Evolutionary conservation across 139 green algal species (phyloP), one percentile per base, ranked within the genome.

Genomic region (Picochlorum sp.): DNA sequence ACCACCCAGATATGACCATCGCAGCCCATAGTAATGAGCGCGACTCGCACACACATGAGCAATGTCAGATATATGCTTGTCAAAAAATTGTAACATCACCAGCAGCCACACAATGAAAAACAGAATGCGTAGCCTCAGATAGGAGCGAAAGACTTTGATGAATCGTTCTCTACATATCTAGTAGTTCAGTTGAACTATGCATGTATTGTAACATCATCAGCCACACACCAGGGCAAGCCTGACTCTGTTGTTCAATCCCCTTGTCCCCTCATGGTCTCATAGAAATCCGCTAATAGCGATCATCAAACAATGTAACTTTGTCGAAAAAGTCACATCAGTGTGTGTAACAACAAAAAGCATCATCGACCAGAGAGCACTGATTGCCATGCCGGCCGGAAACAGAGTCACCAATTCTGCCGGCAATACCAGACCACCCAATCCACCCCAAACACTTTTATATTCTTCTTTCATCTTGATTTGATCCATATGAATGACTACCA

Each of bases 41-140:
- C 34, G 34, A 21, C n/a, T 21, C 16, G 47, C 47, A 21, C 16
- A 59, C 14, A 26, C 7, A 32, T 13, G n/a, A 59, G 26, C n/a
- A 32, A 41, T 59, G n/a, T 54, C 51, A 38, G 74, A 65, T 75
- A 80, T 79, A 81, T 81, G 70, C 70, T 81, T 79, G 74, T 78
- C 69, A 68, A 44, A 51, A 37, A 47, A 21, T 72, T 70, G 45
- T 49, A 51, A n/a, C 76, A 64, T 37, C 64, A 41, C 49, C 30
- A 34, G 34, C 21, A 41, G 24, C 23, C 16, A 63, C 15, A 38
- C 51, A 20, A 21, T 54, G 13, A 30, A 21, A 49, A 34, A 14
- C 62, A 50, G 38, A 24, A 20, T 52, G 13, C 2, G 30, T 57
- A 11, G 41, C 62, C 51, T 79, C 72, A 79, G 72, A 71, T 79